Evolutionary conservation across 495 filamentous ascomycete species (phyloP), one percentile per base, ranked within the genome.

Genomic region (Neurospora cerealis): DNA sequence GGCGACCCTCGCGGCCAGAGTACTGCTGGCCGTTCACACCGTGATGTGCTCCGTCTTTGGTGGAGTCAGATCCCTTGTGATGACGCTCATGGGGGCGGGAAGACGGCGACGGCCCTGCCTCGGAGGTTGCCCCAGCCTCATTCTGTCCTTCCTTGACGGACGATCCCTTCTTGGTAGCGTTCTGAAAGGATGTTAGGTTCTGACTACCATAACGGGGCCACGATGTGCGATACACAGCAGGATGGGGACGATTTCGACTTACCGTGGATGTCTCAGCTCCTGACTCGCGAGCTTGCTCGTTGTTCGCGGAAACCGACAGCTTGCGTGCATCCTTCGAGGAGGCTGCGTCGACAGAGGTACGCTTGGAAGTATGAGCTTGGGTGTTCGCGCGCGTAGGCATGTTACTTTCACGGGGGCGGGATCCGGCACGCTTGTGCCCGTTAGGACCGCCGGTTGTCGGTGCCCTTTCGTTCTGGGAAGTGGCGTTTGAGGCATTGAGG

Each of bases 241-340:
- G 5, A 19, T 38, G 11, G 62, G 36, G 46, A 44, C 17, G 28
- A 32, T 24, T 13, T 24, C 11, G 24, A 81, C 81, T 80, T 77
- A 83, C 81, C 71, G 69, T 74, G 41, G 77, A 72, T 38, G 70
- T 40, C n/a, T 80, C 80, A 7, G 38, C 34, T 28, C 40, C 72
- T 0, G 73, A 70, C 7, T 82, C 78, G 48, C 79, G 80, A 10
- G 70, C 76, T 74, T 83, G 85, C 70, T 87, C 88, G 32, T 75
- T 72, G 72, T 69, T 77, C 37, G 79, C 74, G 2, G 80, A 41
- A 36, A 80, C 77, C 3, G 80, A 72, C 7, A 77, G 41, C 75
- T 86, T 88, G 15, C 83, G 77, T 77, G 83, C 82, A 71, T 88
- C 84, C 28, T 84, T 83, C 32, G 79, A 71, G 11, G 74, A 60